These are phyloP conservation scores for Aspergillus aculeatus DNA, from an alignment of 2,329 filamentous ascomycete species.

Conservation along the genomic window DNA sequence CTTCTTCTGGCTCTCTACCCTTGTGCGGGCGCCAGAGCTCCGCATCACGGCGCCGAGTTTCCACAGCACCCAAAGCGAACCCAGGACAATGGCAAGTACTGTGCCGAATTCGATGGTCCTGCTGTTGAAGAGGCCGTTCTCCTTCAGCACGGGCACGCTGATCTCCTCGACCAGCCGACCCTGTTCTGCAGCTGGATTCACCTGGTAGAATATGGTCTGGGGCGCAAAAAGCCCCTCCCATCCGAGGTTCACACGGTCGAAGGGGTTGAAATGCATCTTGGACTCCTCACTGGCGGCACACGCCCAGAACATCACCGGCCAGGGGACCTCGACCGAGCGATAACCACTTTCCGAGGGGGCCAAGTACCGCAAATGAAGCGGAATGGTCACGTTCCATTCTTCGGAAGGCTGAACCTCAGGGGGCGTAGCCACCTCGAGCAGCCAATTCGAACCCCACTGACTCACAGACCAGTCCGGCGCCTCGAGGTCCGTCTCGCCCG, in stretches of 20 bases:
- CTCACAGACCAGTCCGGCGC: conserved; percentile 77
- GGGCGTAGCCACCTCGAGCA: conserved; percentile 68
- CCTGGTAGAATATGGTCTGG: conserved; percentile 80
- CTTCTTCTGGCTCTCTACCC: conserved; percentile 23
- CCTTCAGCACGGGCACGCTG: conserved; percentile 63
- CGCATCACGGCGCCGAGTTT: conserved; percentile 47
- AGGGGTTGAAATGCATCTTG: conserved; percentile 75
- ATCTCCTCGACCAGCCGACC: conserved; percentile 53
- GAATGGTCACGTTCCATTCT: conserved; percentile 55
- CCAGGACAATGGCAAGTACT: conserved; percentile 57
- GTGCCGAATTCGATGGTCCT: conserved; percentile 55
- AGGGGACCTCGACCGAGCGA: conserved; percentile 63
- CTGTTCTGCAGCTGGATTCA: conserved; percentile 48
- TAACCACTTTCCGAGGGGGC: conserved; percentile 59
- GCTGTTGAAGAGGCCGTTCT: conserved; percentile 40
- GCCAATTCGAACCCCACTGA: conserved; percentile 74
- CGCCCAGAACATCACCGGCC: conserved; percentile 87
- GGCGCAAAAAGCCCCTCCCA: conserved; percentile 78
- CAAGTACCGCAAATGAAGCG: conserved; percentile 83
- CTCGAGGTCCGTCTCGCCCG: conserved; percentile 81
- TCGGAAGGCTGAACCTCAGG: conserved; percentile 6
- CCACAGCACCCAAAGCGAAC: conserved; percentile 69
- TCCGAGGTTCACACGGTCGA: conserved; percentile 79
- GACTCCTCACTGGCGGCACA: conserved; percentile 62
- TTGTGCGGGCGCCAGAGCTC: conserved; percentile 20